Evolutionary conservation across 805 yeast species (phyloP).

Genomic region (Priceomyces haplophilus): DNA sequence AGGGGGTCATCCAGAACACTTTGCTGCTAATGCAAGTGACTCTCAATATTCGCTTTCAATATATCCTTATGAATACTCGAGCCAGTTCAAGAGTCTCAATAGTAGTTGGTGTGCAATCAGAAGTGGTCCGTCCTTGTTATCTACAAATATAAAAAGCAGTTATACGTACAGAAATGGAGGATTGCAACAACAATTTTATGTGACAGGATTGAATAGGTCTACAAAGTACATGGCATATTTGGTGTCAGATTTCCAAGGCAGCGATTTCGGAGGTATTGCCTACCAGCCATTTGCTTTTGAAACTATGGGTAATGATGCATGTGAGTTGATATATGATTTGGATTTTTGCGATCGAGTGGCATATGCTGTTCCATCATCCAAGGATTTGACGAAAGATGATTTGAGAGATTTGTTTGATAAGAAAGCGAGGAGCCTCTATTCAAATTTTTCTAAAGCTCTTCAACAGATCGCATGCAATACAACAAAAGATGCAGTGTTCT

Average conservation of each 20-base stretch:
- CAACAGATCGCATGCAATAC: slow-evolving; percentile 76
- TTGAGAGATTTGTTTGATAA: slow-evolving; percentile 53
- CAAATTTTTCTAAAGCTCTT: slow-evolving; percentile 71
- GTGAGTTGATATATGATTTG: slow-evolving; percentile 71
- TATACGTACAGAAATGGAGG: slow-evolving; percentile 47
- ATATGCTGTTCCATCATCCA: slow-evolving; percentile 69
- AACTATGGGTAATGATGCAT: slow-evolving; percentile 52
- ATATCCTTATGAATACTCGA: slow-evolving; percentile 39
- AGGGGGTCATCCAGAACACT: slow-evolving; percentile 6
- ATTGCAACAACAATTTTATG: slow-evolving; percentile 58
- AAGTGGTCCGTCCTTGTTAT: slow-evolving; percentile 44
- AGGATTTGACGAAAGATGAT: slow-evolving; percentile 11
- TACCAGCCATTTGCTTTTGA: slow-evolving; percentile 56
- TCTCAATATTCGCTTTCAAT: slow-evolving; percentile 44
- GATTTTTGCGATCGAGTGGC: slow-evolving; percentile 80
- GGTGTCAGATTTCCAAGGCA: slow-evolving; percentile 45
- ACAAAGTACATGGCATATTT: slow-evolving; percentile 65
- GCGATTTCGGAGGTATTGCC: slow-evolving; percentile 58
- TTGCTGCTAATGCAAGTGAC: slow-evolving; percentile 20
- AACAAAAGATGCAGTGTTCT: slow-evolving; percentile 60
- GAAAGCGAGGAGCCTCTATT: slow-evolving; percentile 52
- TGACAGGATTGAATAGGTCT: slow-evolving; percentile 57
- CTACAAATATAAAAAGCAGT: slow-evolving; percentile 23
- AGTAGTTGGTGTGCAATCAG: slow-evolving; percentile 72
- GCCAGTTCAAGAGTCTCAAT: slow-evolving; percentile 38